Evolutionary conservation across 768 basidiomycete genomes (phyloP).

Genomic region (Russula dissimulans): DNA sequence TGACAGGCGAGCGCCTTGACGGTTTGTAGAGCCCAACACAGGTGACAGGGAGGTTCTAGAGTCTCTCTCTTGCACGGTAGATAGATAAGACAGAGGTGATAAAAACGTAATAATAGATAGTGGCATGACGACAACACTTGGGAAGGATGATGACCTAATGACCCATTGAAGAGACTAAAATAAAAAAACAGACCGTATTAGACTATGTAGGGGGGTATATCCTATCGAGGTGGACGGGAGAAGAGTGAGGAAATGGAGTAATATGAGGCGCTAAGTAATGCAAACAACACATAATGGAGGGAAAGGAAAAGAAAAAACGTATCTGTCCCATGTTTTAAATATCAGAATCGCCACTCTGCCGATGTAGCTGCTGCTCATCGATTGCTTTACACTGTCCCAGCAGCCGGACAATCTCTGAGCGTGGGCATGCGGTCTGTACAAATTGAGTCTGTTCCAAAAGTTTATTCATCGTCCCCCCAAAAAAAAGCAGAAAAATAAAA

Average conservation of each 20-base stretch:
- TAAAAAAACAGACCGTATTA: background rate
- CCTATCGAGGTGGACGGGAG: too few species aligned
- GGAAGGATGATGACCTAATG: background rate
- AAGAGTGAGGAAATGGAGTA: too few species aligned
- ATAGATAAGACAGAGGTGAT: background rate
- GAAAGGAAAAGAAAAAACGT: background rate
- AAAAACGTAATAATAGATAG: background rate
- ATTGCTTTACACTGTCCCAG: constrained; percentile 19
- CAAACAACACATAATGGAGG: background rate
- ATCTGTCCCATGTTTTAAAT: background rate
- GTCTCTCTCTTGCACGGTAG: too few species aligned
- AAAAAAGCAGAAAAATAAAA: background rate
- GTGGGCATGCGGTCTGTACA: constrained; percentile 18
- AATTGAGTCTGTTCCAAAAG: constrained; percentile 6
- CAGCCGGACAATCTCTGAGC: constrained; percentile 19
- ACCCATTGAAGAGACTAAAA: background rate
- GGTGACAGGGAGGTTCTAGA: too few species aligned
- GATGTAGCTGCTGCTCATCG: constrained; percentile 16
- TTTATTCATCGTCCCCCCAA: background rate
- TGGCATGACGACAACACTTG: constrained; percentile 12
- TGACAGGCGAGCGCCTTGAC: constrained; percentile 39
- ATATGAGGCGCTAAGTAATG: too few species aligned
- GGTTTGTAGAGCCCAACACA: background rate
- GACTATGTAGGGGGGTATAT: too few species aligned
- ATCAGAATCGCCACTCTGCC: constrained; percentile 12